phyloP scores from a whole-genome alignment of 2,329 filamentous ascomycete genomes.

The Penicillium sp. region DNA sequence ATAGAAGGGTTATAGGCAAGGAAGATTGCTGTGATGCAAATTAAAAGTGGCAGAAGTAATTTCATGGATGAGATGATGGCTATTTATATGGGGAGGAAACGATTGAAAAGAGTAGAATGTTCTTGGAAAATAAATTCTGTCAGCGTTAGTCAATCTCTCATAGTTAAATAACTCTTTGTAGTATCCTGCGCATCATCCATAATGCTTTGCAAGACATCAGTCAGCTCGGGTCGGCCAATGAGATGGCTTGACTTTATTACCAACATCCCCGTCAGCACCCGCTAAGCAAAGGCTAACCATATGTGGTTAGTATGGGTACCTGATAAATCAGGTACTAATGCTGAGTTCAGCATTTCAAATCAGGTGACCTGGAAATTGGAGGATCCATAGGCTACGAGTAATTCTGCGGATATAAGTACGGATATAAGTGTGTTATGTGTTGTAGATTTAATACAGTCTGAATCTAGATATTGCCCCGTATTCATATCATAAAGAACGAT shows the following conservation, averaged over 20 bases:
- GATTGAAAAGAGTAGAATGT: constrained; percentile 25
- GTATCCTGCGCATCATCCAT: not conserved
- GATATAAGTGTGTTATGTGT: not conserved
- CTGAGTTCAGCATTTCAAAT: constrained; percentile 1
- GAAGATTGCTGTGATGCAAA: constrained; percentile 39
- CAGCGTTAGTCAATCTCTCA: constrained; percentile 33
- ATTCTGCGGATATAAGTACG: not conserved
- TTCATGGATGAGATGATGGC: constrained; percentile 32
- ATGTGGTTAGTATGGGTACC: not conserved
- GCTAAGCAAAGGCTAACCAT: constrained; percentile 4
- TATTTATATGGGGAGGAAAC: constrained; percentile 32
- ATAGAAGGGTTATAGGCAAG: constrained; percentile 28
- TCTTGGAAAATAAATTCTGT: constrained; percentile 12
- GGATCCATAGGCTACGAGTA: not conserved
- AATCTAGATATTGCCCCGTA: not conserved
- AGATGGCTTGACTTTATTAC: constrained; percentile 14
- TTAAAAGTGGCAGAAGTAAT: constrained; percentile 37
- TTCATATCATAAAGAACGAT: not conserved
- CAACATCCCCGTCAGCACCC: constrained; percentile 32
- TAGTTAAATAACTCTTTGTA: constrained; percentile 15
- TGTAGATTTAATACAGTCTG: not conserved
- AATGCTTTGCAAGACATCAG: constrained; percentile 29
- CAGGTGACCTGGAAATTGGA: not conserved
- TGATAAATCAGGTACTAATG: constrained; percentile 2
- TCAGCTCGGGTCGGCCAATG: constrained; percentile 21